Conservation (phyloP, 805 yeast genomes). For the Wickerhamomyces bisporus region DNA sequence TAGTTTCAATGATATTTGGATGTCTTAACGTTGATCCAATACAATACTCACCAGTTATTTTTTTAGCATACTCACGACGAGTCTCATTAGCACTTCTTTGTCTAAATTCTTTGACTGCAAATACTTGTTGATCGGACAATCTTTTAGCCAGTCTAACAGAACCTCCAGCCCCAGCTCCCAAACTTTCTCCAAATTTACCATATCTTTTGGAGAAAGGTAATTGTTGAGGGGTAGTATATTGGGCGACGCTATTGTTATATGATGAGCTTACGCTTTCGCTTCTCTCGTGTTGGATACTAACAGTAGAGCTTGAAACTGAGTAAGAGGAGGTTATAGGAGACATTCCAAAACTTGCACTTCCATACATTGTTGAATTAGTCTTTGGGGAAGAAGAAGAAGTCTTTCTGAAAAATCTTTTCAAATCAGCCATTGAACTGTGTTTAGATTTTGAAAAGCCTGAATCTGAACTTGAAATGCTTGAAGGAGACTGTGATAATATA, state of each 20-base stretch:
- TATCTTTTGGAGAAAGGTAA: conserved; percentile 71
- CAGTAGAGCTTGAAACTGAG: conserved; percentile 10
- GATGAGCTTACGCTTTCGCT: conserved; percentile 28
- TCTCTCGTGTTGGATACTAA: conserved; percentile 16
- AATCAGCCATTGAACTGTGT: conserved; percentile 75
- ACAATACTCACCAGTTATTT: conserved; percentile 91
- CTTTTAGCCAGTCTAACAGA: conserved; percentile 72
- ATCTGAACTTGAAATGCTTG: conserved; percentile 21
- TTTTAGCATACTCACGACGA: conserved; percentile 81
- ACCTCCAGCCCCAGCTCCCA: conserved; percentile 97
- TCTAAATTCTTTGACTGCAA: conserved; percentile 92
- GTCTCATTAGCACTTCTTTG: conserved; percentile 69
- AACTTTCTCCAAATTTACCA: conserved; percentile 74
- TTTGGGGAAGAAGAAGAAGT: conserved; percentile 25
- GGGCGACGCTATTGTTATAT: conserved; percentile 31
- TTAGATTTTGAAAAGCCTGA: conserved; percentile 37
- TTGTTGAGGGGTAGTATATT: conserved; percentile 32
- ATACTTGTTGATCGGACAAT: conserved; percentile 59
- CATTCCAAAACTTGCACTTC: conserved; percentile 10
- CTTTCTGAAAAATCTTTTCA: conserved; percentile 66
- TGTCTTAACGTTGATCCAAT: conserved; percentile 87
- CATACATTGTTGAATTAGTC: neutral
- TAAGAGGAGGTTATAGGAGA: conserved; percentile 13
- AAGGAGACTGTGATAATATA: conserved; percentile 21
- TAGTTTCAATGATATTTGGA: conserved; percentile 85